Evolutionary conservation across 257 asterid genomes (phyloP).

Genomic region (Salvia splendens): DNA sequence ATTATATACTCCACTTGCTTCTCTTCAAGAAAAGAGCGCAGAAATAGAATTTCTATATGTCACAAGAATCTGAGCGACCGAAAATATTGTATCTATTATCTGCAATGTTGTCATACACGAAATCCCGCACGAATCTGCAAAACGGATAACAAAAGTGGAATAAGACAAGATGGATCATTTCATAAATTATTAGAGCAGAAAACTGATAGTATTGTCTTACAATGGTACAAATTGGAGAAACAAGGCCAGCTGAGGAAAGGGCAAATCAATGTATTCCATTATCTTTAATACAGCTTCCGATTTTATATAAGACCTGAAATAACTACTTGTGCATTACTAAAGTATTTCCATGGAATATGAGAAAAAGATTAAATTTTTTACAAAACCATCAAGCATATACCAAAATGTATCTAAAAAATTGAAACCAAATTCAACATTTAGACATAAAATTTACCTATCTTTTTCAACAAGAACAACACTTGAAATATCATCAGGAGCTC

Average conservation of each 20-base stretch:
- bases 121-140: conserved; percentile 79
- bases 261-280: conserved; percentile 78
- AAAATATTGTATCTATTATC: conserved; percentile 78
- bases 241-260: conserved; percentile 83
- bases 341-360: too few species aligned
- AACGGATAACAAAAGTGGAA: conserved; percentile 28
- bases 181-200: conserved; percentile 3
- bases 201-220: conserved; percentile 45
- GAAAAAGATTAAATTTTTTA: too few species aligned
- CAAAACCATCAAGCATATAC: too few species aligned
- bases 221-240: conserved; percentile 70
- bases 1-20: background rate
- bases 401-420: too few species aligned
- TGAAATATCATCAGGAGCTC: conserved; percentile 95
- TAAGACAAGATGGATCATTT: conserved; percentile 13
- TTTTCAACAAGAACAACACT: conserved; percentile 93
- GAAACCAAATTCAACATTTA: background rate
- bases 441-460: conserved; percentile 51
- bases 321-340: background rate
- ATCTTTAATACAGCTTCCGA: conserved; percentile 91
- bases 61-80: conserved; percentile 87
- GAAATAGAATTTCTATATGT: conserved; percentile 43
- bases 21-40: conserved; percentile 25
- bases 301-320: conserved; percentile 76
- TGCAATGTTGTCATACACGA: conserved; percentile 74